phyloP scores from a whole-genome alignment of 1,139 yeast species.

The Hanseniaspora sp. region DNA sequence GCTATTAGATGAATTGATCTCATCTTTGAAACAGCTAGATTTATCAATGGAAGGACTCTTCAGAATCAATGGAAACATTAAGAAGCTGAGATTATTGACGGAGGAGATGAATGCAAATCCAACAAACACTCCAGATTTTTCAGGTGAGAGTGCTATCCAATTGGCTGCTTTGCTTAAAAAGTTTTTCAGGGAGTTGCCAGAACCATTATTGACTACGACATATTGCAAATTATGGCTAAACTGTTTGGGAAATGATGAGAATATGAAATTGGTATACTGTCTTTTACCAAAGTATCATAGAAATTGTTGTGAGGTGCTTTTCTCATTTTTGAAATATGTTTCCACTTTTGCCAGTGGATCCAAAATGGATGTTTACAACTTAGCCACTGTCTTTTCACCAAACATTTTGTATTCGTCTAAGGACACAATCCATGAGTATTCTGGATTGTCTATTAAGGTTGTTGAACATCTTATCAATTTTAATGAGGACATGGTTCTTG shows the following conservation, averaged over 20 bases:
- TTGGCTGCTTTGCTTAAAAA: slow-evolving; percentile 87
- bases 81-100: slow-evolving; percentile 62
- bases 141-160: slow-evolving; percentile 78
- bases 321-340: slow-evolving; percentile 86
- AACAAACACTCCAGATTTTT: slow-evolving; percentile 57
- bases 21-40: slow-evolving; percentile 79
- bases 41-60: slow-evolving; percentile 96
- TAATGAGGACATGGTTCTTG: slow-evolving; percentile 67
- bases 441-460: slow-evolving; percentile 83
- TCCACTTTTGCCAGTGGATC: slow-evolving; percentile 92
- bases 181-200: slow-evolving; percentile 85
- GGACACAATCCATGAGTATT: slow-evolving; percentile 47
- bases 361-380: slow-evolving; percentile 90
- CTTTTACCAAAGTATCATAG: slow-evolving; percentile 75
- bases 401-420: slow-evolving; percentile 51
- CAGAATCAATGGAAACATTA: slow-evolving; percentile 90
- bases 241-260: slow-evolving; percentile 37
- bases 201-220: slow-evolving; percentile 69
- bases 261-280: slow-evolving; percentile 44
- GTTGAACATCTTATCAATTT: slow-evolving; percentile 73
- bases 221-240: slow-evolving; percentile 73
- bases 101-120: slow-evolving; percentile 70
- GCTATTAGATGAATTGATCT: slow-evolving; percentile 73
- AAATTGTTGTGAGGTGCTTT: slow-evolving; percentile 74
- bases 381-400: slow-evolving; percentile 93